Evolutionary conservation across 75 land plant species (phyloP).

Genomic region (Cunninghamia lanceolata): DNA sequence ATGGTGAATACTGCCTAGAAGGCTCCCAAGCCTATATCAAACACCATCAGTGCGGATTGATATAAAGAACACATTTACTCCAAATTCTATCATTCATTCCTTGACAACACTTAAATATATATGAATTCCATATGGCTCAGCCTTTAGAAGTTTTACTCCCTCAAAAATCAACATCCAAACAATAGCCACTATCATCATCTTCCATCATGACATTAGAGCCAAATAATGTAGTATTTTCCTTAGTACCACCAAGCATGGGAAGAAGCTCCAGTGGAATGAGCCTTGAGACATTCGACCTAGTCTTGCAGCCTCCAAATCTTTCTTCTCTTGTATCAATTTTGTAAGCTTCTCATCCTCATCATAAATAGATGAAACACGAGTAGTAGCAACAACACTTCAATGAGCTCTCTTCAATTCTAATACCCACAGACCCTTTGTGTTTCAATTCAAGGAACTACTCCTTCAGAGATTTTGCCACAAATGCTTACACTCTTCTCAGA

Average conservation of each 20-base stretch:
- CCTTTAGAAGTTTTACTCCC: conserved; percentile 23
- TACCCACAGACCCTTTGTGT: conserved; percentile 15
- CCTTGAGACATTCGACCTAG: conserved; percentile 16
- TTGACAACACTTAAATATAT: conserved; percentile 87
- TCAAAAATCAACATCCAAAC: conserved; percentile 34
- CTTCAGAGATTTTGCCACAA: too few species aligned
- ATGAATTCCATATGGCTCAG: conserved; percentile 54
- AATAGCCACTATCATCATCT: conserved; percentile 87
- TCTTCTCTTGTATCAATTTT: conserved; percentile 74
- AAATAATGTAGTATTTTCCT: conserved; percentile 78
- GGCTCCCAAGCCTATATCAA: conserved; percentile 96
- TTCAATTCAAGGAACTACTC: conserved; percentile 36
- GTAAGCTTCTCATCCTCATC: conserved; percentile 80
- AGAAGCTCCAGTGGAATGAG: conserved; percentile 84
- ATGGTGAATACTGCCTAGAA: conserved; percentile 76
- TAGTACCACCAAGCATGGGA: conserved; percentile 84
- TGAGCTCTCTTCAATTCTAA: conserved; percentile 11
- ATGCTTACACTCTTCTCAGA: too few species aligned
- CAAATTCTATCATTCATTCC: conserved; percentile 97
- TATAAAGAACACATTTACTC: conserved; percentile 71
- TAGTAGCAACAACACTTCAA: neutral
- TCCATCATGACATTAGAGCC: conserved; percentile 83
- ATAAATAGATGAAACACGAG: conserved; percentile 22
- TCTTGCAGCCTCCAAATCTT: conserved; percentile 57
- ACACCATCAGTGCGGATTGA: conserved; percentile 82